Conservation (phyloP, 1,284 basidiomycete species). For the Pseudozyma pruni region DNA sequence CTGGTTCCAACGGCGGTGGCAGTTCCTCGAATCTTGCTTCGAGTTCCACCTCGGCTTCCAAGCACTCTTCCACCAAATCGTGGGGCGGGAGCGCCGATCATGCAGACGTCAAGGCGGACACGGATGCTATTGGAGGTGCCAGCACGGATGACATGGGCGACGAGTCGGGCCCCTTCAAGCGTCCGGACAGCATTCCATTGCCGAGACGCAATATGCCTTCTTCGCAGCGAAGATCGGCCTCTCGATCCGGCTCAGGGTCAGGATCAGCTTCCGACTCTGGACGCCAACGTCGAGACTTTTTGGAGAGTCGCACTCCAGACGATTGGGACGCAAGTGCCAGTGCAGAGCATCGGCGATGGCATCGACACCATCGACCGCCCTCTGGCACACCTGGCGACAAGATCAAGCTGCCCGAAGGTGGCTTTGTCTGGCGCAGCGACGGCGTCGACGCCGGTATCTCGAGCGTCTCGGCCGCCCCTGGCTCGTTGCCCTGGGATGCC, state of each 20-base stretch:
- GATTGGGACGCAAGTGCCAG: conserved; percentile 30
- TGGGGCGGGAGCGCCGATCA: conserved; percentile 25
- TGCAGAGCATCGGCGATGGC: conserved; percentile 55
- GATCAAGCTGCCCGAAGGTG: conserved; percentile 51
- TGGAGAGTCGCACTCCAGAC: conserved; percentile 29
- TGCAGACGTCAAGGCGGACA: conserved; percentile 19
- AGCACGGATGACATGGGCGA: conserved; percentile 27
- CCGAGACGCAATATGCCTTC: conserved; percentile 8
- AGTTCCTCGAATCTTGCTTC: conserved; percentile 37
- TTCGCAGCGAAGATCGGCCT: conserved; percentile 2
- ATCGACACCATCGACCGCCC: conserved; percentile 49
- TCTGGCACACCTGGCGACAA: conserved; percentile 30
- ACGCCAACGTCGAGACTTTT: conserved; percentile 5
- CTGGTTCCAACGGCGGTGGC: conserved; percentile 28
- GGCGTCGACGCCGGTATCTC: conserved; percentile 37
- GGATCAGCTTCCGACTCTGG: conserved; percentile 26
- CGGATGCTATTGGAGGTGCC: conserved; percentile 14
- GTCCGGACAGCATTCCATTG: conserved; percentile 14
- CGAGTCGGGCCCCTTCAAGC: conserved; percentile 20
- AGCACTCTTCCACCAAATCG: conserved; percentile 40
- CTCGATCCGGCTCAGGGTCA: conserved; percentile 20
- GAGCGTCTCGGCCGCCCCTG: conserved; percentile 18
- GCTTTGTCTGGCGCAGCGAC: conserved; percentile 55
- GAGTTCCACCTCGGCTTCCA: conserved; percentile 36
- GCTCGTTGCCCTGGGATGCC: conserved; percentile 37